These are phyloP conservation scores for Picocystis salinarum DNA, from an alignment of 139 green algal species.

Conservation along the genomic window DNA sequence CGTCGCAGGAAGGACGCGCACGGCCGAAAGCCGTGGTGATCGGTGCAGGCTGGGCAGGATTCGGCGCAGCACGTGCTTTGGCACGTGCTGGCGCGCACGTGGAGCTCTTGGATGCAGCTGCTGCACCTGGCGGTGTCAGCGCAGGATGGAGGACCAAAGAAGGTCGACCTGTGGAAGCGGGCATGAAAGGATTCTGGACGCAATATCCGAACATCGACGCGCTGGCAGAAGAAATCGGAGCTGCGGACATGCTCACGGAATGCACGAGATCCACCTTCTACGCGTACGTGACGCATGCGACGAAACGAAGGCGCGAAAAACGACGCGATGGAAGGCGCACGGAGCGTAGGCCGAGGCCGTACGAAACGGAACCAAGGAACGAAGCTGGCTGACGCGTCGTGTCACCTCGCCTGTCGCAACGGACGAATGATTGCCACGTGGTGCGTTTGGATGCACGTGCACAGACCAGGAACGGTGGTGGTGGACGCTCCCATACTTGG, in stretches of 20 bases:
- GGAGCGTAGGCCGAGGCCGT: too few species aligned
- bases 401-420: too few species aligned
- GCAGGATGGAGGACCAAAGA: constrained; percentile 35
- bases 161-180: constrained; percentile 59
- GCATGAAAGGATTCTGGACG: constrained; percentile 69
- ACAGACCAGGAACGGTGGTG: too few species aligned
- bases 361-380: too few species aligned
- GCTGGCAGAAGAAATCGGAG: constrained; percentile 28
- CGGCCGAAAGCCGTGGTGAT: constrained; percentile 28
- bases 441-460: too few species aligned
- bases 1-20: too few species aligned
- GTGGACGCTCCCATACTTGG: constrained; percentile 62
- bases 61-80: constrained; percentile 69
- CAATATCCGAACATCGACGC: constrained; percentile 23
- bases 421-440: too few species aligned
- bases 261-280: constrained; percentile 55
- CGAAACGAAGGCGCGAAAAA: too few species aligned
- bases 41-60: constrained; percentile 39
- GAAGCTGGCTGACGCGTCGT: too few species aligned
- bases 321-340: too few species aligned
- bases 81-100: constrained; percentile 45
- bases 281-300: constrained; percentile 21
- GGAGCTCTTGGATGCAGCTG: constrained; percentile 40
- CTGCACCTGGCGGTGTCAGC: constrained; percentile 46
- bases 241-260: constrained; percentile 49